A percentile compares a stretch with the other conserved stretches of the same genome.
These are phyloP conservation scores for Immersiella caudata DNA, from an alignment of 495 filamentous ascomycete species.

Conservation along the genomic window DNA sequence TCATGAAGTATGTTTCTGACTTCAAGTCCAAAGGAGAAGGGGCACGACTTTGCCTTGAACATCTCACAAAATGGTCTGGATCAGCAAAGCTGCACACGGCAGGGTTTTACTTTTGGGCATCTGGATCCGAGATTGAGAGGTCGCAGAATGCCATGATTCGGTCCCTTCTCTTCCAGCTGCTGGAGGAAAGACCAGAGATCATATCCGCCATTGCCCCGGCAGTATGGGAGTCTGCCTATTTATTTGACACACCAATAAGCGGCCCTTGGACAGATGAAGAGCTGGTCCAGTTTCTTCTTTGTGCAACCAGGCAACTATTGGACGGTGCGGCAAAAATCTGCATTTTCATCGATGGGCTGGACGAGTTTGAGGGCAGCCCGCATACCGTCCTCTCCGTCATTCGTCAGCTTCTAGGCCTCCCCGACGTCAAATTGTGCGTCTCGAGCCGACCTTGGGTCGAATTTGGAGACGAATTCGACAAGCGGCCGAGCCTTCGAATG, in stretches of 20 bases:
- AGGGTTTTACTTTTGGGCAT: conserved; percentile 31
- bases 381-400: conserved; percentile 33
- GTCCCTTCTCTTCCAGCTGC: conserved; percentile 23
- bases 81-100: conserved; percentile 11
- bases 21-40: conserved; percentile 5
- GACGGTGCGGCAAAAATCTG: conserved; percentile 16
- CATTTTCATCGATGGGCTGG: conserved; percentile 38
- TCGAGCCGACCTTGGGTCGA: conserved; percentile 12
- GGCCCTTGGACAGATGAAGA: neutral
- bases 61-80: conserved; percentile 14
- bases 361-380: conserved; percentile 33
- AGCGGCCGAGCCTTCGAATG: conserved; percentile 32
- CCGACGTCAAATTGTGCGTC: conserved; percentile 7
- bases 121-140: conserved; percentile 26
- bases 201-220: conserved; percentile 28
- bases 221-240: conserved; percentile 24
- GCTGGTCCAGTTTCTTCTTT: neutral
- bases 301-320: neutral
- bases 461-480: conserved; percentile 1
- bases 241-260: conserved; percentile 12
- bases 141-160: conserved; percentile 28
- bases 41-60: neutral
- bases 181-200: conserved; percentile 17
- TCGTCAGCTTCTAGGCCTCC: neutral
- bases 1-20: conserved; percentile 10